Evolutionary conservation across 1,284 basidiomycete genomes (phyloP).

Genomic region (Schizophyllum commune): DNA sequence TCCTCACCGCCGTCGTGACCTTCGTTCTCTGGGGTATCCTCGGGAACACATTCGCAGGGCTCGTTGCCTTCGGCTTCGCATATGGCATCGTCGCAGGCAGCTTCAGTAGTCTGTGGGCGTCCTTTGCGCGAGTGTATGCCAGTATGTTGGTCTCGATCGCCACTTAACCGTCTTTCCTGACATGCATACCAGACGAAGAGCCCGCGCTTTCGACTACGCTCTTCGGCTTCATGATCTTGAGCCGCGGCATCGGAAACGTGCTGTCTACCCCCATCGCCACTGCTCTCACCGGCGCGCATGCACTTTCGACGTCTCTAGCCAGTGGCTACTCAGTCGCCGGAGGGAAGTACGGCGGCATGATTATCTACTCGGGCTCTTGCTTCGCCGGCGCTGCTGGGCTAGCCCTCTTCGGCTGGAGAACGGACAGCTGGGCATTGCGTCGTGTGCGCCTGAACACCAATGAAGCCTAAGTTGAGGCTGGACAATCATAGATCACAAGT

Average conservation of each 20-base stretch:
- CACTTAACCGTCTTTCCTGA: not conserved
- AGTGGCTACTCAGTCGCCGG: slow-evolving; percentile 25
- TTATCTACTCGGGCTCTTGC: slow-evolving; percentile 27
- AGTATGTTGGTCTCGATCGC: slow-evolving; percentile 14
- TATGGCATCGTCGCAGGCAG: slow-evolving; percentile 29
- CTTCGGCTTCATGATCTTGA: slow-evolving; percentile 29
- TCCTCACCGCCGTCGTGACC: slow-evolving; percentile 21
- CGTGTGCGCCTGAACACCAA: not conserved
- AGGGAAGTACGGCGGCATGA: slow-evolving; percentile 26
- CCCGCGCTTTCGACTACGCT: slow-evolving; percentile 25
- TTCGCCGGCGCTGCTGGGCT: slow-evolving; percentile 27
- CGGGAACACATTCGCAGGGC: slow-evolving; percentile 24
- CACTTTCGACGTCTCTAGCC: not conserved
- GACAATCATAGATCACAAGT: not conserved
- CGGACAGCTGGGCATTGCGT: not conserved
- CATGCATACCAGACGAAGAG: slow-evolving; percentile 25
- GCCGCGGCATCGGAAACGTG: slow-evolving; percentile 33
- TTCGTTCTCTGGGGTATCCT: slow-evolving; percentile 34
- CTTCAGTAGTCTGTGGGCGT: slow-evolving; percentile 31
- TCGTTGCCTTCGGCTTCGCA: slow-evolving; percentile 25
- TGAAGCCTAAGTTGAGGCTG: not conserved
- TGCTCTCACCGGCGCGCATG: slow-evolving; percentile 7
- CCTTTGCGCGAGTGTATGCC: slow-evolving; percentile 20
- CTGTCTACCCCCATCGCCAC: slow-evolving; percentile 34
- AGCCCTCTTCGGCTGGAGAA: slow-evolving; percentile 18